Conservation (phyloP, 257 asterid species). For the Vinca minor region DNA sequence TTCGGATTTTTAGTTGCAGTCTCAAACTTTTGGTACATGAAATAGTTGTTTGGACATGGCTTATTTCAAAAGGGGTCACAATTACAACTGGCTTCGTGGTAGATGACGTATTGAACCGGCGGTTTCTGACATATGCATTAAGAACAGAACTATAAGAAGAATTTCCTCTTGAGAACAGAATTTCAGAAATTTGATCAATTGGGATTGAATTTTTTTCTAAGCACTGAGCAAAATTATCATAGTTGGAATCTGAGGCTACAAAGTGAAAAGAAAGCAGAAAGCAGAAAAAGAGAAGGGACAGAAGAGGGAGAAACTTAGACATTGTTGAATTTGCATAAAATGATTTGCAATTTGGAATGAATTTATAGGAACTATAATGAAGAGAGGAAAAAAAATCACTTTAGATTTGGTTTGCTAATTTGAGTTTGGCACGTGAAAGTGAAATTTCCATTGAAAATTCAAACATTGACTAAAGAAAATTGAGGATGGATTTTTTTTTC, state of each 20-base stretch:
- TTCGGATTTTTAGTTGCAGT: neutral
- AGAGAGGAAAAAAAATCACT: neutral
- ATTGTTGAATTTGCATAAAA: neutral
- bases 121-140: slow-evolving; percentile 5
- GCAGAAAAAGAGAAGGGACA: neutral
- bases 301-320: neutral
- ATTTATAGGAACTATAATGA: neutral
- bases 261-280: neutral
- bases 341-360: neutral
- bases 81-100: neutral
- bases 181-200: neutral
- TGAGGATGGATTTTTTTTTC: too few species aligned
- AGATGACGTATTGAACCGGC: neutral
- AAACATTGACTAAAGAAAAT: neutral
- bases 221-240: slow-evolving; percentile 6
- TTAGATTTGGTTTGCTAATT: neutral
- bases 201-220: neutral
- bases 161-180: neutral
- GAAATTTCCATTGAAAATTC: neutral
- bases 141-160: neutral
- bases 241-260: neutral
- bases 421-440: neutral
- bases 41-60: neutral
- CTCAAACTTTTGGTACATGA: neutral
- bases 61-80: neutral